Evolutionary conservation across 805 yeast genomes (phyloP).

Genomic region (Saturnispora zaruensis): DNA sequence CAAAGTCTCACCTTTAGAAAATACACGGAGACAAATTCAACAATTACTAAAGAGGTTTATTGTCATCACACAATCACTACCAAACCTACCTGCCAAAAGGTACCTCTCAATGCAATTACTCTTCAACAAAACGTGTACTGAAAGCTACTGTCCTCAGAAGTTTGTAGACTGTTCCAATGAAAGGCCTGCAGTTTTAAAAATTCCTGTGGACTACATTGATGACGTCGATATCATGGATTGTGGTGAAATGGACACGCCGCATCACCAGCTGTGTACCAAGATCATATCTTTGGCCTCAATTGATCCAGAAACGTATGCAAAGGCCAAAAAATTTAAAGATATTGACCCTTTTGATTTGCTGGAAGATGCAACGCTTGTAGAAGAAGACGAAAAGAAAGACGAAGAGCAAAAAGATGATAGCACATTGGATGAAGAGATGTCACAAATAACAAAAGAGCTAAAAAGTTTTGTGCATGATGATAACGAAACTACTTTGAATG

Average conservation of each 20-base stretch:
- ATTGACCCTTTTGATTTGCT: conserved; percentile 24
- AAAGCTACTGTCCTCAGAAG: conserved; percentile 38
- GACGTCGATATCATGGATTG: conserved; percentile 17
- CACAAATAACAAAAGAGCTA: conserved; percentile 22
- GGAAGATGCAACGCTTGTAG: conserved; percentile 1
- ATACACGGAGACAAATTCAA: conserved; percentile 38
- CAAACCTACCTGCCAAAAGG: conserved; percentile 40
- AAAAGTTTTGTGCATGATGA: conserved; percentile 9
- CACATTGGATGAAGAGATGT: conserved; percentile 7
- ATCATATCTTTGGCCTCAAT: conserved; percentile 21
- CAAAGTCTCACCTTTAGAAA: conserved; percentile 18
- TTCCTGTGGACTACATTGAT: conserved; percentile 23
- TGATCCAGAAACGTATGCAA: conserved; percentile 30
- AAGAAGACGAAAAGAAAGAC: background rate
- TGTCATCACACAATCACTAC: conserved; percentile 44
- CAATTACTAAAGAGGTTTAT: conserved; percentile 44
- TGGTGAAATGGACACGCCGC: conserved; percentile 19
- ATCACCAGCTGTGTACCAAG: conserved; percentile 17
- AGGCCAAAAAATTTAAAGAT: conserved; percentile 14
- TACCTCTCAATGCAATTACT: conserved; percentile 40
- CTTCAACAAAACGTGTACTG: conserved; percentile 41
- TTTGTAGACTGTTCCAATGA: conserved; percentile 30
- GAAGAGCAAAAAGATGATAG: background rate
- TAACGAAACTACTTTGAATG: background rate
- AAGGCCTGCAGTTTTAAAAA: conserved; percentile 33